Evolutionary conservation across 768 basidiomycete species (phyloP), one percentile per base, ranked within the genome.

Genomic region (Chlorophyllum brunneum): DNA sequence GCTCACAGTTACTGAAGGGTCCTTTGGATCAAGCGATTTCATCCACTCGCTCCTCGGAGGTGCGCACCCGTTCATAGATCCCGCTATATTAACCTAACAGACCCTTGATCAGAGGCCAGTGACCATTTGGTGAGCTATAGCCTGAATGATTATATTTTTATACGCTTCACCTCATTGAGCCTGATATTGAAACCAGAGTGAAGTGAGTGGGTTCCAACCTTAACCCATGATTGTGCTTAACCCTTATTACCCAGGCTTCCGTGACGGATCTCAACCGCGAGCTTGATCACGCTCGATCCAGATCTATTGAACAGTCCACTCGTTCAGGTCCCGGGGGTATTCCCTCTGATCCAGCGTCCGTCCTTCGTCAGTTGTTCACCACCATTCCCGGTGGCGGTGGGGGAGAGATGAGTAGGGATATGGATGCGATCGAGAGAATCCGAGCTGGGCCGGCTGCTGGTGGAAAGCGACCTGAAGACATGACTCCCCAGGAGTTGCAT

Each of bases 401-500:
- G 2, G 65, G 67, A 1, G 82, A 88, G 5, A 78, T 92, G 71
- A 70, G 76, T n/a, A 73, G 90, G 6, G 88, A 92, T 24, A 75
- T 93, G 71, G 85, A 89, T 29, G 74, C 76, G 31, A 79, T 95
- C 54, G 78, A 89, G 60, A 76, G 81, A 18, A 85, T 88, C 46
- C 69, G 87, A 11, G 79, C 81, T 0, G 79, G 77, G 0, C 74
- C 80, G 1, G 70, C 74, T n/a, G 70, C 71, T 8, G 83, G 82
- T 0, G 87, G 85, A 4, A 87, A 83, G 65, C 70, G 75, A 11
- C 88, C 93, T 0, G 81, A 85, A 55, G 80, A 88, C 15, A 90
- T 98, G 92, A 83, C 70, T 46, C 92, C 94, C 3, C 90, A 95
- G 67, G 92, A 98, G 66, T 59, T 95, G 44, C 91, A 94, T 65